phyloP scores from a whole-genome alignment of 78 protist species.

The Polysphondylium violaceum region DNA sequence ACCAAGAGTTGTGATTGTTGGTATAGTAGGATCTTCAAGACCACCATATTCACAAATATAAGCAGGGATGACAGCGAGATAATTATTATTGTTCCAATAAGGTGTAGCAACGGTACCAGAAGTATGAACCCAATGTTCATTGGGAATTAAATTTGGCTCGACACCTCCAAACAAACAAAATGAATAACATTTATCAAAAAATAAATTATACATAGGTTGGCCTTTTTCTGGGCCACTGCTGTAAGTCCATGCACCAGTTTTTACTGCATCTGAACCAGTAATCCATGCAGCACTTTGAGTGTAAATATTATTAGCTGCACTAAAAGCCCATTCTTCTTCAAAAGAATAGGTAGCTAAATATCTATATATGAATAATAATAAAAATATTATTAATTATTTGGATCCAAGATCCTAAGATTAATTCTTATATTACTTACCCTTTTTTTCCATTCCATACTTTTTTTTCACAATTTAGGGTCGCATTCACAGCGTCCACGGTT shows the following conservation, averaged over 20 bases:
- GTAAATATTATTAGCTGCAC: neutral
- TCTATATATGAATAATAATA: neutral
- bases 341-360: constrained; percentile 9
- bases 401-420: neutral
- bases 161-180: constrained; percentile 15
- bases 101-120: neutral
- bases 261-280: constrained; percentile 3
- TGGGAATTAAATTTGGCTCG: constrained; percentile 36
- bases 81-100: constrained; percentile 36
- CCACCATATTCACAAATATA: constrained; percentile 54
- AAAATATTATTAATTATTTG: too few species aligned
- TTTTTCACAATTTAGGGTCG: neutral
- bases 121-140: constrained; percentile 47
- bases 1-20: constrained; percentile 14
- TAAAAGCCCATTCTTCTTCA: constrained; percentile 34
- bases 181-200: constrained; percentile 26
- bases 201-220: constrained; percentile 49
- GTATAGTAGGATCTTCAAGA: constrained; percentile 20
- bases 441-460: too few species aligned
- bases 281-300: neutral
- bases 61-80: constrained; percentile 1
- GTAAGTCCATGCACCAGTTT: constrained; percentile 11
- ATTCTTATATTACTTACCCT: neutral
- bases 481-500: neutral
- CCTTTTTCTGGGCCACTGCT: constrained; percentile 27